These are phyloP conservation scores for Cyberlindnera veronae DNA, from an alignment of 805 yeast species.

Conservation along the genomic window DNA sequence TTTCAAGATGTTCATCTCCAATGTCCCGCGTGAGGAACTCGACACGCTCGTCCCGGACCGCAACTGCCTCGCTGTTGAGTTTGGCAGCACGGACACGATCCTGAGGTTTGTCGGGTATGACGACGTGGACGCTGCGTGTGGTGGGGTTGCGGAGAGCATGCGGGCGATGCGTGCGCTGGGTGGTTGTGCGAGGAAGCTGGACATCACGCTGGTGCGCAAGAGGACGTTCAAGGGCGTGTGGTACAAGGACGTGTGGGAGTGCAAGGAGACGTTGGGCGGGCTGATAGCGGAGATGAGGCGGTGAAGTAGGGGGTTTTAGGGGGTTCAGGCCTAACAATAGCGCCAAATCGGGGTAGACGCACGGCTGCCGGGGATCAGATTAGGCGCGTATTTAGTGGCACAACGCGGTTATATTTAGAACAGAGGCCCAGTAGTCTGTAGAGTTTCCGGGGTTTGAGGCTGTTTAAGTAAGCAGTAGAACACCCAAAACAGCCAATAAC, in stretches of 20 bases:
- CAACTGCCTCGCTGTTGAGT: constrained; percentile 8
- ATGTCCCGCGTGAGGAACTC: background rate
- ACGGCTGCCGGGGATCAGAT: no score
- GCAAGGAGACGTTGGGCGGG: constrained; percentile 2
- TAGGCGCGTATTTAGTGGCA: background rate
- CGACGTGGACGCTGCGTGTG: background rate
- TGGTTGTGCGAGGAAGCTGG: background rate
- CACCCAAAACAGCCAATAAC: background rate
- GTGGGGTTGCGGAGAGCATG: background rate
- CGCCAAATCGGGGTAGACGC: no score
- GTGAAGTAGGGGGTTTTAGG: background rate
- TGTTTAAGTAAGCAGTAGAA: no score
- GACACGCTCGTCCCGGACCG: constrained; percentile 4
- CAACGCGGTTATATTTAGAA: background rate
- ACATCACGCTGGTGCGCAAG: background rate
- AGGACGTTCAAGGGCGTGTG: background rate
- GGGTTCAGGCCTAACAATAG: background rate
- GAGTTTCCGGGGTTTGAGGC: background rate
- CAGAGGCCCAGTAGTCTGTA: background rate
- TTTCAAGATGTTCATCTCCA: constrained; percentile 6
- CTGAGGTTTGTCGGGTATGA: constrained; percentile 6
- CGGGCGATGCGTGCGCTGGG: no score
- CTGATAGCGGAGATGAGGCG: background rate
- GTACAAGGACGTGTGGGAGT: constrained; percentile 5
- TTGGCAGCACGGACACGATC: background rate